These are phyloP conservation scores for Plasmodium malariae DNA, from an alignment of 169 alveolate species.

Conservation along the genomic window DNA sequence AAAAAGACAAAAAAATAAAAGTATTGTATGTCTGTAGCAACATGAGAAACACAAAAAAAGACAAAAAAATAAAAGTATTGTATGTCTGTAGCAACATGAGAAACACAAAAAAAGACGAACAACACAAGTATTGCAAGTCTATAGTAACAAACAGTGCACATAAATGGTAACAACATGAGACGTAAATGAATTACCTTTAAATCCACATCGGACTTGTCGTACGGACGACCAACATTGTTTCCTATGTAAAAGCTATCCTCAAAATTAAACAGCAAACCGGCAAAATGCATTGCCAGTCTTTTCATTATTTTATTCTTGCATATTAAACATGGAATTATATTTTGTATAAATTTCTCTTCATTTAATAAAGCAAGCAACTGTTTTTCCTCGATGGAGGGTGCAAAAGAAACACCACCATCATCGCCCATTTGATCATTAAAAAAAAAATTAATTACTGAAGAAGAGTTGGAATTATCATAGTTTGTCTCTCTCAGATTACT, in stretches of 20 bases:
- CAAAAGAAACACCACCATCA: background rate
- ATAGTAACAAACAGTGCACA: background rate
- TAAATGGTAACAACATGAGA: no score
- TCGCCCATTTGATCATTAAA: constrained; percentile 2
- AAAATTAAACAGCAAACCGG: constrained; percentile 15
- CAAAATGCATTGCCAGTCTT: background rate
- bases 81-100: no score
- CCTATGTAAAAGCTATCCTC: constrained; percentile 44
- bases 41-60: no score
- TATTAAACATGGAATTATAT: constrained; percentile 6
- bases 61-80: no score
- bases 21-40: background rate
- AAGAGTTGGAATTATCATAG: background rate
- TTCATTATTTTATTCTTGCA: constrained; percentile 25
- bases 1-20: no score
- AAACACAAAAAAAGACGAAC: no score
- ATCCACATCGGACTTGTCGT: constrained; percentile 31
- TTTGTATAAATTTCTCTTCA: constrained; percentile 4
- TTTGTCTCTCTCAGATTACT: background rate
- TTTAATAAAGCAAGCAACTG: background rate
- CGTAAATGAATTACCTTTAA: constrained; percentile 18
- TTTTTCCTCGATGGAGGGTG: background rate
- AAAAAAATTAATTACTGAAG: constrained; percentile 10
- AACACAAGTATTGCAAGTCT: no score
- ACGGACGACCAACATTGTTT: constrained; percentile 35